phyloP scores from a whole-genome alignment of 495 filamentous ascomycete genomes.

The Lasiosphaeriaceae sp. region DNA sequence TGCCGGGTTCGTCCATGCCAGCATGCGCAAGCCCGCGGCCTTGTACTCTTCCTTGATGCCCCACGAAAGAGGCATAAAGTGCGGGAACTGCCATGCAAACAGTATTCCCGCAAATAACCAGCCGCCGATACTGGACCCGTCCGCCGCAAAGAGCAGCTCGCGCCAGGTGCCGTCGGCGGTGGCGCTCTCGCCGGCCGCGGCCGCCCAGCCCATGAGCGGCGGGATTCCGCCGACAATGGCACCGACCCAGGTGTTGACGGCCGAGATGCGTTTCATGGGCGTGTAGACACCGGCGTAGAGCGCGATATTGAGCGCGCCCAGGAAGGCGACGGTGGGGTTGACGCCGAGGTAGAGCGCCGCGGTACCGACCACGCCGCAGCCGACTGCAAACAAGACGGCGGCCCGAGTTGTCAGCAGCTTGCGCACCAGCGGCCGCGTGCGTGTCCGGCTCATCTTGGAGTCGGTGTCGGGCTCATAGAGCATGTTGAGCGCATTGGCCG shows the following conservation, averaged over 20 bases:
- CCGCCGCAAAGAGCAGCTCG: conserved; percentile 61
- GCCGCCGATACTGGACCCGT: conserved; percentile 64
- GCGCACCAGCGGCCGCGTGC: conserved; percentile 84
- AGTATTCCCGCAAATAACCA: conserved; percentile 84
- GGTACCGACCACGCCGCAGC: conserved; percentile 62
- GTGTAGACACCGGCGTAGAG: conserved; percentile 93
- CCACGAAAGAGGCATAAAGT: conserved; percentile 92
- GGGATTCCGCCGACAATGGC: conserved; percentile 91
- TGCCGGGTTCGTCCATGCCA: conserved; percentile 81
- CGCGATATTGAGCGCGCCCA: conserved; percentile 79
- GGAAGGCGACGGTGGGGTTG: conserved; percentile 85
- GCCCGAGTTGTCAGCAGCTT: conserved; percentile 68
- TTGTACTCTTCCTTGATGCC: conserved; percentile 86
- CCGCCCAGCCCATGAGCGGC: conserved; percentile 96
- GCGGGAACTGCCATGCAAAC: conserved; percentile 96
- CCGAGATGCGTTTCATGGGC: conserved; percentile 80
- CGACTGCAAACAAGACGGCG: conserved; percentile 76
- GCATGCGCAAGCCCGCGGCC: conserved; percentile 84
- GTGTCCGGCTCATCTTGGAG: conserved; percentile 85
- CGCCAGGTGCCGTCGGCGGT: conserved; percentile 65
- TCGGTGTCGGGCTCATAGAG: conserved; percentile 88
- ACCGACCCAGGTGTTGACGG: conserved; percentile 92
- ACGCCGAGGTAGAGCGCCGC: conserved; percentile 78
- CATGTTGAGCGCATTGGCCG: conserved; percentile 96
- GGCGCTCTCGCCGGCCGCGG: conserved; percentile 84